Evolutionary conservation across 164 flowering plant species (phyloP).

Genomic region (Aristolochia californica): DNA sequence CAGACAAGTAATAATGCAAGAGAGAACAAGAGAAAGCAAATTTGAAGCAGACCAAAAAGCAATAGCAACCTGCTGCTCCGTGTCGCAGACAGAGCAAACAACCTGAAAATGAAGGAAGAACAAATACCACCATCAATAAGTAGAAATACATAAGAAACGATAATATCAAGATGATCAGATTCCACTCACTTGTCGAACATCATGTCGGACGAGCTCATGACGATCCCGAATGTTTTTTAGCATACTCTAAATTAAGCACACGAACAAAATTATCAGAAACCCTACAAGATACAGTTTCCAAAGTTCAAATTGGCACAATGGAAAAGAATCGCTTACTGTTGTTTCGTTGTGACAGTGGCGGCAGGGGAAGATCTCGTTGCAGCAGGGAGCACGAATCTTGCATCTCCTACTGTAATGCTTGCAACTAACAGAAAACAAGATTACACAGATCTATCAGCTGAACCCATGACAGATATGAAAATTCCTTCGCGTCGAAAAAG

Average conservation of each 20-base stretch:
- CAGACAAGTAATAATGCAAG: background rate
- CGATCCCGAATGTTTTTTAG: slow-evolving; percentile 41
- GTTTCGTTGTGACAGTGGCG: slow-evolving; percentile 97
- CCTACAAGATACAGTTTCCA: background rate
- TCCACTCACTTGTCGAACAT: slow-evolving; percentile 60
- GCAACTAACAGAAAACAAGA: slow-evolving; percentile 30
- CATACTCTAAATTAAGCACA: slow-evolving; percentile 31
- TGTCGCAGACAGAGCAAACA: slow-evolving; percentile 56
- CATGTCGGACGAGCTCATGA: slow-evolving; percentile 68
- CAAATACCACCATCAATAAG: slow-evolving; percentile 4
- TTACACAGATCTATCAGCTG: background rate
- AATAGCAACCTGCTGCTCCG: slow-evolving; percentile 60
- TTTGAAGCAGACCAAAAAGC: background rate
- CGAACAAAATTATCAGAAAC: slow-evolving; percentile 6
- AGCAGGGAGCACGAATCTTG: slow-evolving; percentile 85
- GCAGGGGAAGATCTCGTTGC: slow-evolving; percentile 72
- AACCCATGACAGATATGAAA: background rate
- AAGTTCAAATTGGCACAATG: background rate
- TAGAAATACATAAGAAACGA: background rate
- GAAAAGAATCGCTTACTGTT: slow-evolving; percentile 25
- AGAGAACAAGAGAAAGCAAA: slow-evolving; percentile 2
- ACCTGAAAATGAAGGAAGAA: slow-evolving; percentile 31
- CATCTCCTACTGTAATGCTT: slow-evolving; percentile 87
- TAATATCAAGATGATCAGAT: background rate
- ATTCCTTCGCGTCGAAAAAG: background rate